Evolutionary conservation across 352 stramenopile species (phyloP), one percentile per base, ranked within the genome.

Genomic region (Pythium phragmiticola): DNA sequence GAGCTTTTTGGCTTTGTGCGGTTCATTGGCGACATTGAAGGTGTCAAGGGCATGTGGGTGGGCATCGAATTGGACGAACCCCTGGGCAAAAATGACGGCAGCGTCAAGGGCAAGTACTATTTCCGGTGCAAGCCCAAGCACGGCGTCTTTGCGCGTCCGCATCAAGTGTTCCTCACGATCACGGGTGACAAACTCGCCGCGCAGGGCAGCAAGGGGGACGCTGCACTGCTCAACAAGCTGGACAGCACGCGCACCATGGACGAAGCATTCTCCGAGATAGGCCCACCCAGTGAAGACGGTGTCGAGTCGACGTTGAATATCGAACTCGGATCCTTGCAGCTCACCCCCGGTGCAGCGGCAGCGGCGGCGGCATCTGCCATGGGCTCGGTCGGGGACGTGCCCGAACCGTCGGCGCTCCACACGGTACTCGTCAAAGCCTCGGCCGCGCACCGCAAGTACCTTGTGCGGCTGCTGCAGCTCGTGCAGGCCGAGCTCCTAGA

Each of bases 1-100:
- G 86, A 94, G 54, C 50, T 93, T 1, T 94, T 94, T 52, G 86
- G 86, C 0, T 86, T 86, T 58, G 86, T 94, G 57, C 84, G 84
- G 0, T 94, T 85, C 65, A 49, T 89, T 33, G 86, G 86, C 17
- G 79, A 92, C 41, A 86, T 94, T 41, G 74, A 80, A 14, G 73
- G 82, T 47, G 75, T 80, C n/a, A 89, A 85, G 63, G 84, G 82
- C 26, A 46, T 77, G 13, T 94, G 85, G 85, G 70, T 94, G 21
- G 85, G 85, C 54, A 77, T 94, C 33, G 82, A 94, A 55, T 75
- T 94, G 28, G 84, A 94, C 34, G 76, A 89, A 52, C 72, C 85
- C 0, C 78, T 76, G 23, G 85, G 85, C 30, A 94, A 94, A 60
- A 94, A 94, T 62, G 85, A 94, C 67, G 85, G 85, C 47, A 90